Percentiles rank a stretch among this genome's conserved stretches.
These are phyloP conservation scores for Kwoniella pini DNA, from an alignment of 768 basidiomycete genomes.

Conservation along the genomic window DNA sequence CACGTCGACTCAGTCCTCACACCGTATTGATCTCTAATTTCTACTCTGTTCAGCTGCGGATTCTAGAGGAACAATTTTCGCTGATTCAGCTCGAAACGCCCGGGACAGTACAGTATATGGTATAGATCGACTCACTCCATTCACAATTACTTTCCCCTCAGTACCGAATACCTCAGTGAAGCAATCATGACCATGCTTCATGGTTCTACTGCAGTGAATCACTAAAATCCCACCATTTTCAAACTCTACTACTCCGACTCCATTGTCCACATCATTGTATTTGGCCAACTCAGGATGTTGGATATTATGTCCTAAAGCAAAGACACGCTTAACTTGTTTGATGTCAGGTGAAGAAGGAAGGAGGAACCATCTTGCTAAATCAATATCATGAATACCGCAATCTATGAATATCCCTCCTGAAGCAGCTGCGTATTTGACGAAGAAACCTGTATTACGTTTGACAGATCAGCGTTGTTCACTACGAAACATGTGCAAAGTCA, in stretches of 20 bases:
- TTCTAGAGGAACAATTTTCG: conserved; percentile 18
- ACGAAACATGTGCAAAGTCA: too few species aligned
- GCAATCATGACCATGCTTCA: conserved; percentile 28
- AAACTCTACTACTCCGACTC: conserved; percentile 27
- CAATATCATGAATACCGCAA: conserved; percentile 36
- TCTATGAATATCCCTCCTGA: conserved; percentile 34
- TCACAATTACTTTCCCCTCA: conserved; percentile 26
- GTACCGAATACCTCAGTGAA: conserved; percentile 32
- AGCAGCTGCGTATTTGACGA: conserved; percentile 24
- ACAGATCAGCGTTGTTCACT: too few species aligned
- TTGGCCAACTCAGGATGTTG: conserved; percentile 30
- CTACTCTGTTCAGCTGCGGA: conserved; percentile 22
- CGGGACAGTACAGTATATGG: not conserved
- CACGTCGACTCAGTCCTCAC: conserved; percentile 35
- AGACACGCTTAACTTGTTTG: conserved; percentile 29
- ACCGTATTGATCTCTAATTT: conserved; percentile 30
- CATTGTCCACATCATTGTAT: conserved; percentile 29
- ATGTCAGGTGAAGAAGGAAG: conserved; percentile 1
- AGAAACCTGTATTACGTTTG: conserved; percentile 35
- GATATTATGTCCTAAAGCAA: conserved; percentile 23
- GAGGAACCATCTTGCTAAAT: conserved; percentile 29
- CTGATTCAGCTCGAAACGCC: too few species aligned
- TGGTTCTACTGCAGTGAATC: conserved; percentile 26
- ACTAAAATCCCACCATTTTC: conserved; percentile 18
- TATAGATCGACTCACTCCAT: conserved; percentile 20